Conservation (phyloP, 2,329 filamentous ascomycete species). For the Aspergillus sp. region DNA sequence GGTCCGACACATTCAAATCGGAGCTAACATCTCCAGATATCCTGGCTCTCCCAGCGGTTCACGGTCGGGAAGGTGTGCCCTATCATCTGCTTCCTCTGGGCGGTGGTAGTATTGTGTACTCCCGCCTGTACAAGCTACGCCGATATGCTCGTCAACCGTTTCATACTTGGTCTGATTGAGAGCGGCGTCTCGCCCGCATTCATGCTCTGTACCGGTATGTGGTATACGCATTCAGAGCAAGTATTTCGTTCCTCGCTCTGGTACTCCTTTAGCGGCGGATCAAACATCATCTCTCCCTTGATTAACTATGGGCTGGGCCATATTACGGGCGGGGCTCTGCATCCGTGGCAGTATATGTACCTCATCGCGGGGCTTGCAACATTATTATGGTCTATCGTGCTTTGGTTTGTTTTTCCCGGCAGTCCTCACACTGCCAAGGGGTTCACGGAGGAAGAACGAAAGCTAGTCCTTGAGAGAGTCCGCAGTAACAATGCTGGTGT, state of each 20-base stretch:
- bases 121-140: slow-evolving; percentile 10
- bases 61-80: slow-evolving; percentile 7
- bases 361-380: slow-evolving; percentile 8
- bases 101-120: slow-evolving; percentile 6
- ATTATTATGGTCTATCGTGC: slow-evolving; percentile 2
- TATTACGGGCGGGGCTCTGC: slow-evolving; percentile 5
- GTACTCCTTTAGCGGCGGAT: slow-evolving; percentile 14
- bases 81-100: slow-evolving; percentile 11
- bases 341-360: slow-evolving; percentile 12
- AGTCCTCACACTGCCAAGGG: slow-evolving; percentile 4
- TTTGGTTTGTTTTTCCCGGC: slow-evolving; percentile 10
- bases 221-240: slow-evolving; percentile 13
- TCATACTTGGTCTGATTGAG: slow-evolving; percentile 11
- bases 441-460: slow-evolving; percentile 5
- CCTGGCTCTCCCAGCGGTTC: slow-evolving; percentile 8
- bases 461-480: slow-evolving; percentile 2
- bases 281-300: slow-evolving; percentile 9
- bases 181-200: slow-evolving; percentile 10
- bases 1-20: too few species aligned
- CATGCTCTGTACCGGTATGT: slow-evolving; percentile 11
- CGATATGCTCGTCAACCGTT: slow-evolving; percentile 11
- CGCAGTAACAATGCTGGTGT: slow-evolving; percentile 6
- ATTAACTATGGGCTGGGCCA: slow-evolving; percentile 13
- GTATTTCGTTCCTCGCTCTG: slow-evolving; percentile 9
- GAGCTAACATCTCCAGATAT: background rate